Conservation (phyloP, 345 rosid species). For the Aquilaria yunnanensis region DNA sequence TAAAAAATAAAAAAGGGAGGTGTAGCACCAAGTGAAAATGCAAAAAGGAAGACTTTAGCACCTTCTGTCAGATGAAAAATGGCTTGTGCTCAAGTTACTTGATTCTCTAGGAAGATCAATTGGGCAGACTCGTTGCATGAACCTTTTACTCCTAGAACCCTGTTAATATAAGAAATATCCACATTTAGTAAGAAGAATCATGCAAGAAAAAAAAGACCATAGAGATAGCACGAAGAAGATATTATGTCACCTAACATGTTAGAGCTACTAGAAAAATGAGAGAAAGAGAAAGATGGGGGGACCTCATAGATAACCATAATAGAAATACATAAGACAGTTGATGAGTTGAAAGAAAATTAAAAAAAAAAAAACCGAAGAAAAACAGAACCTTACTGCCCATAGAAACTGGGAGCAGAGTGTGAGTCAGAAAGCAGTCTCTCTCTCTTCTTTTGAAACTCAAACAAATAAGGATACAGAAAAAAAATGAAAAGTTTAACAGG, state of each 20-base stretch:
- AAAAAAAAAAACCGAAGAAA: no score
- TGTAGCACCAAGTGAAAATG: slow-evolving; percentile 42
- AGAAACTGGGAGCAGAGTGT: background rate
- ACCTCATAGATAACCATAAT: no score
- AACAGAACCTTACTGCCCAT: background rate
- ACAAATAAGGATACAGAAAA: background rate
- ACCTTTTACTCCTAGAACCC: slow-evolving; percentile 35
- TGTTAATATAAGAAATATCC: slow-evolving; percentile 14
- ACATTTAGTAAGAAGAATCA: slow-evolving; percentile 9
- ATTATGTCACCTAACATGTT: no score
- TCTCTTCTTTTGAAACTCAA: no score
- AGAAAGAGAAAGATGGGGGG: background rate
- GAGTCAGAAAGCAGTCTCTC: no score
- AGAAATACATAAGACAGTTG: no score
- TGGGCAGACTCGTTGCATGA: slow-evolving; percentile 24
- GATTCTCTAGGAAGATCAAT: slow-evolving; percentile 25
- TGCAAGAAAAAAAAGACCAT: background rate
- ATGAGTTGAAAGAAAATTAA: no score
- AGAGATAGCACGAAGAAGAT: background rate
- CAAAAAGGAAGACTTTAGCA: slow-evolving; percentile 29
- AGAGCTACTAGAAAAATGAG: background rate
- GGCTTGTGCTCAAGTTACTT: slow-evolving; percentile 12
- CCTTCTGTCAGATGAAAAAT: slow-evolving; percentile 25
- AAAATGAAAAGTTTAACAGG: background rate
- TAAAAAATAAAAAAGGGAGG: slow-evolving; percentile 39